Base-by-base conservation (phyloP, 352 stramenopile genomes). In the Peronospora destructor region DNA sequence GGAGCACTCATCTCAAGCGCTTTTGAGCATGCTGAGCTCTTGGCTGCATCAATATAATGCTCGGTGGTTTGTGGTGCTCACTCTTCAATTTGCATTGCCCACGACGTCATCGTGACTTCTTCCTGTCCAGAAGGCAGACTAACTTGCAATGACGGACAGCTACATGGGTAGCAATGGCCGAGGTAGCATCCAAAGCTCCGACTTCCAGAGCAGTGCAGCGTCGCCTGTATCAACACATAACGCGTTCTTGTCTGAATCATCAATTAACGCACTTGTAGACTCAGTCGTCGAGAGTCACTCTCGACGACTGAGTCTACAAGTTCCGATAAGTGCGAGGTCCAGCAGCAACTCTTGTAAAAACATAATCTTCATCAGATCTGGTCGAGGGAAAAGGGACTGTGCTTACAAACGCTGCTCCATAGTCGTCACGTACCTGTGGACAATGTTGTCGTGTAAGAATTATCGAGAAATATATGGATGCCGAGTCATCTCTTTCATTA, bases 191-290 rank as follows among this genome's bases (percentile, higher is more conserved):
- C 63, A 30, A 16, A 71, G 63, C 54, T 53, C 49, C 50, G 63
- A 68, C 32, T 68, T 68, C 36, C 53, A 71, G 33, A 68, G 63
- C 43, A 68, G 62, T 29, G 58, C 38, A 2, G 53, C 50, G 3
- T 65, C 63, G 3, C 51, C 58, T 6, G 49, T 56, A 19, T 71
- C 63, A 5, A 49, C 63, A 37, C 63, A 54, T 29, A 61, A 62
- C 33, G 53, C 49, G 6, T 35, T 66, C n/a, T 41, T 67, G 9
- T 64, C 56, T 0, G 23, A 10, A 6, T 73, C 64, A 13, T 73
- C 60, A 4, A 66, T 73, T 49, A 59, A 64, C 42, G 50, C 58
- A 0, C 34, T 68, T 9, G 49, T 76, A n/a, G n/a, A n/a, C n/a
- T n/a, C n/a, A n/a, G n/a, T n/a, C n/a, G n/a, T n/a, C n/a, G 3